phyloP scores from a whole-genome alignment of 1,284 basidiomycete species.

The Fomitiporia mediterranea region DNA sequence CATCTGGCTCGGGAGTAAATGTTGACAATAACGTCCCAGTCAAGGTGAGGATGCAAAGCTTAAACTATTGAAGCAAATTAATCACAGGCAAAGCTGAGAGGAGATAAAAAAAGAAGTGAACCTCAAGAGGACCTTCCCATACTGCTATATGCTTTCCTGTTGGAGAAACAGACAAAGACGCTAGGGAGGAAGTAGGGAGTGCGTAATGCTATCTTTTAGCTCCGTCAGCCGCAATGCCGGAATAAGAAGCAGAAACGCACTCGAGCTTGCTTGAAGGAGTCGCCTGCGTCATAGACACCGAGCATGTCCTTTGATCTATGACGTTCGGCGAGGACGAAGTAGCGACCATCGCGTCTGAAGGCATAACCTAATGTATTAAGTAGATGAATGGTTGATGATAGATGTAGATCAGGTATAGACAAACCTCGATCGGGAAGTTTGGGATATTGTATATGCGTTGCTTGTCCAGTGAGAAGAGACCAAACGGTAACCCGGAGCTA shows the following conservation, averaged over 20 bases:
- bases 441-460: conserved; percentile 76
- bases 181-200: conserved; percentile 68
- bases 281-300: conserved; percentile 73
- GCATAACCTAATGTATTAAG: conserved; percentile 52
- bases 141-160: conserved; percentile 76
- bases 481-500: conserved; percentile 79
- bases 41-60: conserved; percentile 70
- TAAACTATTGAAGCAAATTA: conserved; percentile 55
- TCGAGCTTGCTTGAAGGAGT: conserved; percentile 67
- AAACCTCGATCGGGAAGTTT: conserved; percentile 71
- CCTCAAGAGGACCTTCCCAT: conserved; percentile 81
- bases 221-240: background rate
- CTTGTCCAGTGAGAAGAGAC: conserved; percentile 64
- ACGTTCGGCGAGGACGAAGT: conserved; percentile 78
- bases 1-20: conserved; percentile 68
- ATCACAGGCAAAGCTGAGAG: background rate
- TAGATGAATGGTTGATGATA: background rate
- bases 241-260: conserved; percentile 39
- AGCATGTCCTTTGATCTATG: conserved; percentile 83
- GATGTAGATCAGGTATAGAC: conserved; percentile 8
- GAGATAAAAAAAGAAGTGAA: conserved; percentile 29
- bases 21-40: conserved; percentile 65
- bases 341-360: conserved; percentile 74
- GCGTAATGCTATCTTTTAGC: conserved; percentile 62
- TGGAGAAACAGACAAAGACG: conserved; percentile 77